A percentile compares a stretch with the other conserved stretches of the same genome.
Evolutionary conservation across 1,284 basidiomycete genomes (phyloP).

Genomic region (Austroboletus novae-zelandiae): DNA sequence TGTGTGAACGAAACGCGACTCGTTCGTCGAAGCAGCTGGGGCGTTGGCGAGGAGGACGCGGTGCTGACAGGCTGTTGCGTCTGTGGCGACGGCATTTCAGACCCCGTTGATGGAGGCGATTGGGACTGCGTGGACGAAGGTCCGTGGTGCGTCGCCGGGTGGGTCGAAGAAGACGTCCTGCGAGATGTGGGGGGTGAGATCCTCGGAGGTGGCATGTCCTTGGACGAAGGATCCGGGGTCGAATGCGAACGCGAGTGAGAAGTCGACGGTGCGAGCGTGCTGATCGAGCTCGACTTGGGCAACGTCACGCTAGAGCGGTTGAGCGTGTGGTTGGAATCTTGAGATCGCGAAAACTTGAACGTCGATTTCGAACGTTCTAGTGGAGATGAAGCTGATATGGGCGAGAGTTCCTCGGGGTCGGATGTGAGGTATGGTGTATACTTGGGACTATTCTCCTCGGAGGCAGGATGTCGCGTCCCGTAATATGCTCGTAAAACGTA

Average conservation of each 20-base stretch:
- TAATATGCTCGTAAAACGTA: slow-evolving; percentile 22
- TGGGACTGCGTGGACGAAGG: neutral
- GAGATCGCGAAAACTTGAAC: slow-evolving; percentile 13
- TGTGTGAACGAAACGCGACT: slow-evolving; percentile 15
- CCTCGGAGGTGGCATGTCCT: slow-evolving; percentile 12
- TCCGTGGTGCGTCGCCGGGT: slow-evolving; percentile 6
- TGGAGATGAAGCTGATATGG: slow-evolving; percentile 18
- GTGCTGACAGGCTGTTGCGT: slow-evolving; percentile 8
- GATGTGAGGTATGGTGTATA: slow-evolving; percentile 21
- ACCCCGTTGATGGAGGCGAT: neutral
- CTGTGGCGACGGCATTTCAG: slow-evolving; percentile 12
- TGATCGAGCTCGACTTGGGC: slow-evolving; percentile 26
- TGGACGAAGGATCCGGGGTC: slow-evolving; percentile 4
- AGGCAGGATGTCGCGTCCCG: slow-evolving; percentile 16
- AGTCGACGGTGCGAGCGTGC: slow-evolving; percentile 26
- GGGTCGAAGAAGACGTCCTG: slow-evolving; percentile 10
- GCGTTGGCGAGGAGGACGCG: slow-evolving; percentile 2
- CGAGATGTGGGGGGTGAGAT: slow-evolving; percentile 25
- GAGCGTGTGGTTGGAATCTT: slow-evolving; percentile 21
- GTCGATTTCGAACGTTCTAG: slow-evolving; percentile 14
- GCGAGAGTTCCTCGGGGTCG: slow-evolving; percentile 22
- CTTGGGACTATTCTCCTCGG: slow-evolving; percentile 2
- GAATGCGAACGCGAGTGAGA: slow-evolving; percentile 26
- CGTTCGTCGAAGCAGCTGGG: slow-evolving; percentile 25
- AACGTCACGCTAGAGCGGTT: slow-evolving; percentile 25